Evolutionary conservation across 495 filamentous ascomycete genomes (phyloP).

Genomic region (Penicillium ochrochloron): DNA sequence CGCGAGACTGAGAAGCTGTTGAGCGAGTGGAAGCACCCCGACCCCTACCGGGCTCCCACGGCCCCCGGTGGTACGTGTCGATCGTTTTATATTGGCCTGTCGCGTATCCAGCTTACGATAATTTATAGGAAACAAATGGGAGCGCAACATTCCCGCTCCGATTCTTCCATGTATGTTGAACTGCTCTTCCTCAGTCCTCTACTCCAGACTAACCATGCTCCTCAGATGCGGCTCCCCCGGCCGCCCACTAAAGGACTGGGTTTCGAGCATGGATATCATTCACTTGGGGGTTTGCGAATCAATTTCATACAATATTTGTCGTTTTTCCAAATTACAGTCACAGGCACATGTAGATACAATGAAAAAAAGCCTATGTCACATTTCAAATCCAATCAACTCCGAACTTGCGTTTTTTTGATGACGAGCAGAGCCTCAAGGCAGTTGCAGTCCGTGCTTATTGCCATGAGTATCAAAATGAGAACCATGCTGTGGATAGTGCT

Average conservation of each 20-base stretch:
- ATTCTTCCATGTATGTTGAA: constrained; percentile 74
- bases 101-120: constrained; percentile 26
- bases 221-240: constrained; percentile 28
- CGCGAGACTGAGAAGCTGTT: constrained; percentile 86
- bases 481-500: not conserved
- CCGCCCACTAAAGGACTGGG: constrained; percentile 23
- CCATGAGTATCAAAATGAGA: not conserved
- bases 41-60: constrained; percentile 85
- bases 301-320: not conserved
- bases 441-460: too few species aligned
- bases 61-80: constrained; percentile 85
- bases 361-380: not conserved
- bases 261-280: constrained; percentile 1
- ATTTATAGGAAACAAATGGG: constrained; percentile 84
- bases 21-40: constrained; percentile 95
- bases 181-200: not conserved
- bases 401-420: not conserved
- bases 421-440: not conserved
- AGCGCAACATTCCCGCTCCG: constrained; percentile 84
- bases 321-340: not conserved
- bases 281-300: constrained; percentile 8
- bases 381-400: not conserved
- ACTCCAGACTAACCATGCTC: constrained; percentile 12
- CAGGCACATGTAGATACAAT: constrained; percentile 11
- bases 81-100: not conserved